Evolutionary conservation across 2,329 filamentous ascomycete species (phyloP), one percentile per base, ranked within the genome.

Genomic region (Blastomyces parvus): DNA sequence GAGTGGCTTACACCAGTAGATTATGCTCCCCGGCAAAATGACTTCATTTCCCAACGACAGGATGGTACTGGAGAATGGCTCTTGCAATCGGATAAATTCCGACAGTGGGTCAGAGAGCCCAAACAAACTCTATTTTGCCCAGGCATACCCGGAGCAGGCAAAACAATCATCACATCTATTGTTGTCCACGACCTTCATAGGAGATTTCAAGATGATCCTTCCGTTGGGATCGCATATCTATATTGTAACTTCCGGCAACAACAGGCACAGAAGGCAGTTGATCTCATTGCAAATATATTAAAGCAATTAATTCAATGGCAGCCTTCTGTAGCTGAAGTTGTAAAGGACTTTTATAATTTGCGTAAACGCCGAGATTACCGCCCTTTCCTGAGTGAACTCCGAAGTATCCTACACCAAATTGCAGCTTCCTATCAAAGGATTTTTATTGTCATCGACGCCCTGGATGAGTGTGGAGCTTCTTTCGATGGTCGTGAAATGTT

Each of bases 21-120:
- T 42, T 79, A 77, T 64, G 59, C 60, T 3, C 17, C 69, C n/a
- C 74, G 80, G 52, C 80, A 82, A 38, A 71, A 60, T 19, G 77
- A 80, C 63, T 72, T 72, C 22, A 64, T 80, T 6, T 66, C 60
- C 4, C 66, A 69, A 9, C 70, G 73, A 48, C 74, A 81, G 56
- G n/a, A 66, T 25, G 77, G 75, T 6, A 83, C 81, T 2, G 76
- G 80, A 0, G 63, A 75, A 58, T 83, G 80, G 80, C 70, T 84
- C 2, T 67, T 83, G 0, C 66, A 76, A 2, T 78, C 77, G 0
- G 6, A 9, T 0, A 71, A 77, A 44, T 81, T 72, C 64, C 36
- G 59, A 33, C 61, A 8, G 3, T 70, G 68, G 68, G 0, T 63
- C 17, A 36, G 5, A 19, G 6, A 36, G 22, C 30, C 13, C 36